phyloP scores from a whole-genome alignment of 1,284 basidiomycete species.

The Naganishia sp. region DNA sequence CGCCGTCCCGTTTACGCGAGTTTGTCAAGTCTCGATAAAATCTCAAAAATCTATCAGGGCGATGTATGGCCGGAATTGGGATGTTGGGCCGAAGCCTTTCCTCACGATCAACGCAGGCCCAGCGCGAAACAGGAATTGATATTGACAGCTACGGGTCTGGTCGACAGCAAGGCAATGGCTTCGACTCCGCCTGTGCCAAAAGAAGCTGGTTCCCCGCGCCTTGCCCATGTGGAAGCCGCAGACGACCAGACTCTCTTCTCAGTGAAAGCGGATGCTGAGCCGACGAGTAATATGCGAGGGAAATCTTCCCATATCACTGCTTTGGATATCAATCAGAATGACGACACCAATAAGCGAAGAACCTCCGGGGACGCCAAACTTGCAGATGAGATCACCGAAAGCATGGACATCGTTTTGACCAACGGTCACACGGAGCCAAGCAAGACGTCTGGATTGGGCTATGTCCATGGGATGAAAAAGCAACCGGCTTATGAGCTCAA shows the following conservation, averaged over 20 bases:
- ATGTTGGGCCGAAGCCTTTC: slow-evolving; percentile 40
- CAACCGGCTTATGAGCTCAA: slow-evolving; percentile 19
- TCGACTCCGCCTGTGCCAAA: background rate
- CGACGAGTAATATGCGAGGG: background rate
- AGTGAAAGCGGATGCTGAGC: no score
- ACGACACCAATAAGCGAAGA: background rate
- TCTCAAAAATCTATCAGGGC: slow-evolving; percentile 47
- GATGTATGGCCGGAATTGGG: slow-evolving; percentile 52
- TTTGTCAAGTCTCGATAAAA: slow-evolving; percentile 42
- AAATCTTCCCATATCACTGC: background rate
- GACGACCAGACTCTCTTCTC: no score
- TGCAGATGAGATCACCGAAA: background rate
- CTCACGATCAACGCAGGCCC: background rate
- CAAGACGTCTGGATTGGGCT: background rate
- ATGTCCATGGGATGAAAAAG: background rate
- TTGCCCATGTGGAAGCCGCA: no score
- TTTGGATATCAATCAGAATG: background rate
- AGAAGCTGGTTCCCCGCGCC: no score
- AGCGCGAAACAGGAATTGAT: slow-evolving; percentile 1
- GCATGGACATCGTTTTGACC: background rate
- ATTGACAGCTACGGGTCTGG: background rate
- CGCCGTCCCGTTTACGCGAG: slow-evolving; percentile 47
- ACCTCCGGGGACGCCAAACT: background rate
- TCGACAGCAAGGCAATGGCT: background rate
- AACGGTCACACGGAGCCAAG: background rate